Percentiles rank a stretch among this genome's conserved stretches.
These are phyloP conservation scores for Lyophyllum decastes DNA, from an alignment of 768 basidiomycete species.

Conservation along the genomic window DNA sequence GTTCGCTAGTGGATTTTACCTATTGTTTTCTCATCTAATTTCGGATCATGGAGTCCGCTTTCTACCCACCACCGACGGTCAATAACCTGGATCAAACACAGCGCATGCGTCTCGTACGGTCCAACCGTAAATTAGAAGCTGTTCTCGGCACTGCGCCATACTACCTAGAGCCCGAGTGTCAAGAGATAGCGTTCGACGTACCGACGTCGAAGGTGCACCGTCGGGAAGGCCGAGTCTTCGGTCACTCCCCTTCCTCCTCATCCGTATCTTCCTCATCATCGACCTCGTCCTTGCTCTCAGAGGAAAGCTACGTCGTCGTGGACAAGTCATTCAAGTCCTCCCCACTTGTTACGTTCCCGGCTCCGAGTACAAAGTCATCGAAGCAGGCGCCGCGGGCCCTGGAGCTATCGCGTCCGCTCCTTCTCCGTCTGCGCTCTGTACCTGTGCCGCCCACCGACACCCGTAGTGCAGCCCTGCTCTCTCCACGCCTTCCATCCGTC, in stretches of 20 bases:
- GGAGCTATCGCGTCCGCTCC: slow-evolving; percentile 19
- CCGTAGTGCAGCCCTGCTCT: slow-evolving; percentile 10
- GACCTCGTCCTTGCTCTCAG: slow-evolving; percentile 2
- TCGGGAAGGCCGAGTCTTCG: slow-evolving; percentile 22
- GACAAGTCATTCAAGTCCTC: slow-evolving; percentile 4
- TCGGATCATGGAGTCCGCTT: slow-evolving; percentile 1
- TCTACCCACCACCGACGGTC: slow-evolving; percentile 44
- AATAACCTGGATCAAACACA: slow-evolving; percentile 48
- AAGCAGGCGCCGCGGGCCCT: slow-evolving; percentile 15
- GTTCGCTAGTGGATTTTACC: background rate
- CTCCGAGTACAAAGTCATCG: slow-evolving; percentile 4
- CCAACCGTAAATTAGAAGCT: slow-evolving; percentile 57
- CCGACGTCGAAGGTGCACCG: slow-evolving; percentile 14
- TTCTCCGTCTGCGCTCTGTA: slow-evolving; percentile 19
- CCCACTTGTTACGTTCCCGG: slow-evolving; percentile 5
- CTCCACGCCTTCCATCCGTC: slow-evolving; percentile 16
- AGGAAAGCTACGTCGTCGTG: background rate
- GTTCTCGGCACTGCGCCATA: slow-evolving; percentile 49
- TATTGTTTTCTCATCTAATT: background rate
- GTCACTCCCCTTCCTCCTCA: slow-evolving; percentile 19
- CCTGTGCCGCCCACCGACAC: slow-evolving; percentile 15
- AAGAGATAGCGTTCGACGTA: background rate
- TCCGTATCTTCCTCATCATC: slow-evolving; percentile 18
- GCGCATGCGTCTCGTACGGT: slow-evolving; percentile 55
- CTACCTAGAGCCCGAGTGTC: slow-evolving; percentile 26